Evolutionary conservation across 2,329 filamentous ascomycete species (phyloP), one percentile per base, ranked within the genome.

Genomic region (Microsporum ferrugineum): DNA sequence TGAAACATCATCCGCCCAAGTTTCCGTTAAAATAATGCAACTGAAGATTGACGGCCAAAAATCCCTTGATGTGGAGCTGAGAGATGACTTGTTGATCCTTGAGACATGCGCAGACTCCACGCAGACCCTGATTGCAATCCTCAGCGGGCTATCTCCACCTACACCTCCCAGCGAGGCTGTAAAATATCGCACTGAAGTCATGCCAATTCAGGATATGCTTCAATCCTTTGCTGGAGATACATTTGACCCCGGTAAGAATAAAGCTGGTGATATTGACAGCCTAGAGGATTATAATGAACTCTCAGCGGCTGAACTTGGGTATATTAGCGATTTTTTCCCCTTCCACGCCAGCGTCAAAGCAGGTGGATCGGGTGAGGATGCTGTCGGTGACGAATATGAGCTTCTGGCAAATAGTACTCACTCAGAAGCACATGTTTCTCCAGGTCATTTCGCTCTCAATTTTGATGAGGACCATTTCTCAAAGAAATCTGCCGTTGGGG

Each of bases 51-150:
- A 85, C 39, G 82, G 80, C 0, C 80, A 84, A 34, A 87, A 86
- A 65, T 82, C 84, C 45, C 74, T 96, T 12, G 87, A 94, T 66
- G 80, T 96, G 0, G 89, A 95, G 65, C 77, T 97, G 55, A 84
- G 84, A 63, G 91, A 96, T 68, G 88, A 95, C 65, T 80, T 99
- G 1, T 79, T 99, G 59, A 86, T 99, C 38, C 77, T 99, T 5
- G 94, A 99, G 73, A 95, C 91, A 0, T 99, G 95, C 69, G 94
- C 94, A 34, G 94, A 99, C 73, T 99, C 94, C 1, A 97, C 91
- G 0, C 91, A 96, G 71, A 99, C 94, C 0, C 80, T 99, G 12
- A 87, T 96, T 59, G 81, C 83, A 1, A 81, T 95, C 47, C 76
- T 91, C 14, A 89, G 88, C 68, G 91, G 88, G 0, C 79, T 99